These are phyloP conservation scores for Phoma sp. DNA, from an alignment of 2,329 filamentous ascomycete species.

Conservation along the genomic window DNA sequence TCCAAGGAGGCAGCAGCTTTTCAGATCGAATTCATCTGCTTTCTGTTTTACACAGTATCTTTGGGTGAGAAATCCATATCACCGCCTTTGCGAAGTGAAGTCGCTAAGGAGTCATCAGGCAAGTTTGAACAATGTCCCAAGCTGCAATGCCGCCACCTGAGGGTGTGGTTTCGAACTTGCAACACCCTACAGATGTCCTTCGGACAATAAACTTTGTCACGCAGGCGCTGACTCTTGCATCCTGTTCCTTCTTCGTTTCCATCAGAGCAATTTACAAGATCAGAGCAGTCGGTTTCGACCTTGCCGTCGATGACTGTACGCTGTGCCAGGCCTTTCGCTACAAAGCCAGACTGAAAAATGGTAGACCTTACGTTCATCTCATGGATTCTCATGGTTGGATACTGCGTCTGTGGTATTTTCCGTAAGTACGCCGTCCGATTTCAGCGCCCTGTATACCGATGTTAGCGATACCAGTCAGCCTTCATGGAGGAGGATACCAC, in stretches of 20 bases:
- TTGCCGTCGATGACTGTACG: slow-evolving; percentile 21
- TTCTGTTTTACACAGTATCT: too few species aligned
- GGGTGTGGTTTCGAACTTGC: too few species aligned
- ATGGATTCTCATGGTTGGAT: slow-evolving; percentile 17
- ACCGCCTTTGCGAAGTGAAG: too few species aligned
- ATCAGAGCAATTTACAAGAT: slow-evolving; percentile 16
- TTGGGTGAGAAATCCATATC: too few species aligned
- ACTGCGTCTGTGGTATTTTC: slow-evolving; percentile 12
- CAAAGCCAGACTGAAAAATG: not conserved
- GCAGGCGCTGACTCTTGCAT: slow-evolving; percentile 14
- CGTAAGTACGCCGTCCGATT: not conserved
- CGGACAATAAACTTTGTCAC: slow-evolving; percentile 18
- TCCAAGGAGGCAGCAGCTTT: too few species aligned
- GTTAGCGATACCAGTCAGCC: slow-evolving; percentile 5
- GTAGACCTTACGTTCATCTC: slow-evolving; percentile 13
- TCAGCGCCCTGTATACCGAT: not conserved
- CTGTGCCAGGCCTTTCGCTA: not conserved
- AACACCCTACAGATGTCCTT: too few species aligned
- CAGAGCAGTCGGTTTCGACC: slow-evolving; percentile 7
- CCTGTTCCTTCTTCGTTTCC: slow-evolving; percentile 17
- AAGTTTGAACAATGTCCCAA: too few species aligned
- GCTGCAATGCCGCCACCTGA: too few species aligned
- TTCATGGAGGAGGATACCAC: slow-evolving; percentile 21
- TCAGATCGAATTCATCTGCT: too few species aligned
- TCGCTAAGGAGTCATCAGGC: too few species aligned